phyloP scores from a whole-genome alignment of 1,139 yeast species.

The Protomyces pachydermus region DNA sequence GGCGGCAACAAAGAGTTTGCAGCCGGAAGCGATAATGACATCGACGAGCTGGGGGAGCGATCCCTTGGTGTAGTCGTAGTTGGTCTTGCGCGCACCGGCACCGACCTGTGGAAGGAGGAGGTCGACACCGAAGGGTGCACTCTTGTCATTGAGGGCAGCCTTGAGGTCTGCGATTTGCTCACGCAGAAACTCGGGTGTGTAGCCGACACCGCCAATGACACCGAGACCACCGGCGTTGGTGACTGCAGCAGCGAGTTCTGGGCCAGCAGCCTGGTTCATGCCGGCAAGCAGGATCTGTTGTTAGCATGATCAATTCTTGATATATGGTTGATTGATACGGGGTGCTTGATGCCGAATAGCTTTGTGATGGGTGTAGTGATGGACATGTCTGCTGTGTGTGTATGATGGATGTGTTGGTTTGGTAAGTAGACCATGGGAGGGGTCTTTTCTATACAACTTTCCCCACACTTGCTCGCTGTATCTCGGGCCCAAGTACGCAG shows the following conservation, averaged over 20 bases:
- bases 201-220: conserved; percentile 36
- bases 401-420: too few relatives aligned
- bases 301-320: conserved; percentile 29
- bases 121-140: conserved; percentile 36
- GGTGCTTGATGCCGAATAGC: conserved; percentile 36
- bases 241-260: conserved; percentile 37
- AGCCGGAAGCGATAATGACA: conserved; percentile 34
- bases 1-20: conserved; percentile 38
- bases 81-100: conserved; percentile 37
- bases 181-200: conserved; percentile 35
- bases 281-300: neutral
- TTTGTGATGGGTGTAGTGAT: conserved; percentile 35
- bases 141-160: conserved; percentile 29
- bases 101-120: conserved; percentile 37
- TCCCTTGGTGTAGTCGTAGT: conserved; percentile 36
- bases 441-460: neutral
- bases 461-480: neutral
- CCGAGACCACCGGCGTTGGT: conserved; percentile 37
- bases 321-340: conserved; percentile 31
- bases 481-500: too few relatives aligned
- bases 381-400: neutral
- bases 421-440: too few relatives aligned
- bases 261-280: conserved; percentile 31
- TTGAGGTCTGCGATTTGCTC: conserved; percentile 35
- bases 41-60: conserved; percentile 34